phyloP scores from a whole-genome alignment of 176 grass and related monocot species.

The Oryza officinalis region DNA sequence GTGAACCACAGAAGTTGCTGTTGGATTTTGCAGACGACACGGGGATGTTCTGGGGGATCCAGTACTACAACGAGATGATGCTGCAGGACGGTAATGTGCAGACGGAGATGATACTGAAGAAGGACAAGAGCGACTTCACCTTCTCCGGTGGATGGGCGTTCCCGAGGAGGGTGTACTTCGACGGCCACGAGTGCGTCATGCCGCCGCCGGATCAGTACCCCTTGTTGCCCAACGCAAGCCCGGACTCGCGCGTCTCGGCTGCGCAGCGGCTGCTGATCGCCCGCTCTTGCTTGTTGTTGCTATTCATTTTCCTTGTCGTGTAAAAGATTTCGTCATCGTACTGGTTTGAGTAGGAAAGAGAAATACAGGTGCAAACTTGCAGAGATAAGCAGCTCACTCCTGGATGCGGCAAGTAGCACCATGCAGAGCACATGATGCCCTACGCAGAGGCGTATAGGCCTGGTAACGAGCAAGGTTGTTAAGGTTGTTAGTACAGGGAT shows the following conservation, averaged over 20 bases:
- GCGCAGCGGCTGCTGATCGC: not conserved
- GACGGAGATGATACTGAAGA: constrained; percentile 67
- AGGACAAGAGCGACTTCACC: constrained; percentile 51
- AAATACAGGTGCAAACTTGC: not conserved
- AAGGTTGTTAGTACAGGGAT: too few species aligned
- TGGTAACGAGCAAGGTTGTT: too few species aligned
- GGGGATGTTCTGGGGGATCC: constrained; percentile 70
- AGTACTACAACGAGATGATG: constrained; percentile 76
- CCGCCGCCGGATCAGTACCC: constrained; percentile 66
- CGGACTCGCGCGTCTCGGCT: not conserved
- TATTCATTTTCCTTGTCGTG: not conserved
- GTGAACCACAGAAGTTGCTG: not conserved
- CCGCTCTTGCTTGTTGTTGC: constrained; percentile 14
- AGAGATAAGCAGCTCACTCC: too few species aligned
- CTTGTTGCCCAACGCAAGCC: constrained; percentile 47
- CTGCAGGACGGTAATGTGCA: constrained; percentile 62
- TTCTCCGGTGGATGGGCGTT: constrained; percentile 70
- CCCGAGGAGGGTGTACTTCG: constrained; percentile 62
- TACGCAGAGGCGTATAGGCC: too few species aligned
- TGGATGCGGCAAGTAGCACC: too few species aligned
- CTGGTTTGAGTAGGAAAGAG: not conserved
- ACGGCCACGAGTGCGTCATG: constrained; percentile 70
- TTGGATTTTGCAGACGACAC: constrained; percentile 47
- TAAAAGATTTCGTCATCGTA: not conserved
- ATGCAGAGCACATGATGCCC: too few species aligned